Base-by-base conservation (phyloP, 371 early-diverging fungal species). In the Chytridiales sp. region DNA sequence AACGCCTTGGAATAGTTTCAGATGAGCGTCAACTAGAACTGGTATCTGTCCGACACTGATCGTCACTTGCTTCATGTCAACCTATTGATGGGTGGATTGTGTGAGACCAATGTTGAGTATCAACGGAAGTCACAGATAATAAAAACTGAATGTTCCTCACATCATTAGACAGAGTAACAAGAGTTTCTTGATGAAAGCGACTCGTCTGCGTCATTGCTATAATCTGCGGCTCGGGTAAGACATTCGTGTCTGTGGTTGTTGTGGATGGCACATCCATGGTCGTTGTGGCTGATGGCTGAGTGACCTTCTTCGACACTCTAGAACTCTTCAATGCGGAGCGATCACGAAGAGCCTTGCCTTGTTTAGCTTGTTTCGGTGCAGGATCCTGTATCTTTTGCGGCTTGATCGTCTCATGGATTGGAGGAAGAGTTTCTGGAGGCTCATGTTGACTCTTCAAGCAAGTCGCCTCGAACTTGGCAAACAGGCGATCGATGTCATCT, bases 101-200 rank as follows among this genome's bases (percentile, higher is more conserved):
- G 49, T 19, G 22, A 13, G 46, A 26, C 19, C 35, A 26, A 8
- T 22, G 13, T 13, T 34, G n/a, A n/a, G 19, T n/a, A n/a, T n/a
- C n/a, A n/a, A n/a, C n/a, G n/a, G n/a, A n/a, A n/a, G n/a, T n/a
- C n/a, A n/a, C n/a, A n/a, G n/a, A n/a, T n/a, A n/a, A n/a, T n/a
- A n/a, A n/a, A n/a, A 52, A 40, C 43, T 39, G 39, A 39, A 13
- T 39, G 39, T n/a, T 39, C 8, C 29, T 26, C 27, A 30, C 77
- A 38, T 86, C 85, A 69, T 83, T 83, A 29, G 82, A 76, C 11
- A 82, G 61, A 2, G 92, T 88, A 21, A 85, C 86, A 1, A 92
- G 43, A 0, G 93, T 91, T 65, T 90, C 92, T 4, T 70, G 71
- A 62, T 94, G 89, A 68, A 93, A 94, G n/a, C 94, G 83, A 41